Conservation (phyloP, 306 rosid species). For the Lagenaria siceraria region DNA sequence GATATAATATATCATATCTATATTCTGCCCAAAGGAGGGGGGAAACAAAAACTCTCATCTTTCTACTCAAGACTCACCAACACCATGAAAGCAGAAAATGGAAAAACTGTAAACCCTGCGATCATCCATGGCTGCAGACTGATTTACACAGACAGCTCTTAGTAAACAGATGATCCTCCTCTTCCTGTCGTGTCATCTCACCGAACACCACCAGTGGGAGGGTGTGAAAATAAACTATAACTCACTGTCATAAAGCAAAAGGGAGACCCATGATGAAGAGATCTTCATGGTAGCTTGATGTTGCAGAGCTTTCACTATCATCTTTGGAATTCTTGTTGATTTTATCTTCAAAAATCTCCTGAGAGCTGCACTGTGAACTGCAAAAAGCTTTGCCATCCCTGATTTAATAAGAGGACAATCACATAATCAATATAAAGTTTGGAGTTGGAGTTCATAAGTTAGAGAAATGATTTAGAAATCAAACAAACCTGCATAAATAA, state of each 20-base stretch:
- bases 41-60: background rate
- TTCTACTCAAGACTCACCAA: slow-evolving; percentile 11
- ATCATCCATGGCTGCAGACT: slow-evolving; percentile 35
- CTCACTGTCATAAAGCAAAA: slow-evolving; percentile 17
- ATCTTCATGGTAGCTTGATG: slow-evolving; percentile 52
- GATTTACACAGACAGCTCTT: slow-evolving; percentile 30
- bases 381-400: slow-evolving; percentile 62
- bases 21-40: background rate
- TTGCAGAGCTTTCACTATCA: slow-evolving; percentile 36
- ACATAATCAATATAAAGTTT: slow-evolving; percentile 1
- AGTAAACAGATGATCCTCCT: slow-evolving; percentile 18
- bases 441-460: background rate
- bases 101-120: slow-evolving; percentile 15
- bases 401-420: slow-evolving; percentile 13
- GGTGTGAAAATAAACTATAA: slow-evolving; percentile 6
- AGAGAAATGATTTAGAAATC: background rate
- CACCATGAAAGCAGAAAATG: slow-evolving; percentile 21
- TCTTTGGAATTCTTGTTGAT: slow-evolving; percentile 21
- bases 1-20: background rate
- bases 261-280: slow-evolving; percentile 48
- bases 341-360: slow-evolving; percentile 34
- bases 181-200: slow-evolving; percentile 6
- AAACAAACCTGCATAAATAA: slow-evolving; percentile 41
- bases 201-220: slow-evolving; percentile 1
- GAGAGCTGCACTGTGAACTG: slow-evolving; percentile 37